Evolutionary conservation across 495 filamentous ascomycete genomes (phyloP), one percentile per base, ranked within the genome.

Genomic region (Immersiella caudata): DNA sequence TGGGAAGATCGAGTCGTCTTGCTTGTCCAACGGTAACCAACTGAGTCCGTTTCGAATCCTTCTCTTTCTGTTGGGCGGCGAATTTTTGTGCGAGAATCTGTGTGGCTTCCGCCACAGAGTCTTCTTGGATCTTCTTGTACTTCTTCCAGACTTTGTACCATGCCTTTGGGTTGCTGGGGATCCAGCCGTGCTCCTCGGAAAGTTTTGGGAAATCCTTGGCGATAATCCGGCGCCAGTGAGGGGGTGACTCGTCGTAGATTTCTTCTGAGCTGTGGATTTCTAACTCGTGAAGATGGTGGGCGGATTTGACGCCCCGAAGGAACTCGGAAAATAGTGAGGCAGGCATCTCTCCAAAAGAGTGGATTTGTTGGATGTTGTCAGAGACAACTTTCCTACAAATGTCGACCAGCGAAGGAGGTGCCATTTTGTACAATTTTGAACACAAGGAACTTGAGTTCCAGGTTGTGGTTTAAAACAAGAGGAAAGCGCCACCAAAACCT

Each of bases 71-170:
- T 29, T 70, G 60, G 16, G 57, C 68, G 21, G 77, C 75, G 22
- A 78, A 70, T 16, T 64, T 64, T 8, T 70, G 67, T 56, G 57
- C 67, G 73, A 87, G 74, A 72, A 79, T 58, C 66, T 71, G 76
- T 68, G 80, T 72, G 72, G 84, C 75, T 73, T 78, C 74, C 74
- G 82, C 76, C 76, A 83, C 80, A 80, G 83, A 70, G 74, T 85
- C 77, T 74, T 81, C 69, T 60, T 80, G 75, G 71, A 82, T 60
- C 51, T 72, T 66, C 52, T 79, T 63, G 70, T 82, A 82, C 60
- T 74, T 73, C 25, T 69, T 59, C 36, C 78, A 82, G 49, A 82
- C 67, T 29, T 77, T 74, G 63, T 72, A 65, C 80, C 79, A 82
- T 46, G 66, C 68, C 52, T 65, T 70, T 1, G 74, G 76, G 27